Evolutionary conservation across 139 green algal genomes (phyloP), one percentile per base, ranked within the genome.

Genomic region (Ettlia oleoabundans): DNA sequence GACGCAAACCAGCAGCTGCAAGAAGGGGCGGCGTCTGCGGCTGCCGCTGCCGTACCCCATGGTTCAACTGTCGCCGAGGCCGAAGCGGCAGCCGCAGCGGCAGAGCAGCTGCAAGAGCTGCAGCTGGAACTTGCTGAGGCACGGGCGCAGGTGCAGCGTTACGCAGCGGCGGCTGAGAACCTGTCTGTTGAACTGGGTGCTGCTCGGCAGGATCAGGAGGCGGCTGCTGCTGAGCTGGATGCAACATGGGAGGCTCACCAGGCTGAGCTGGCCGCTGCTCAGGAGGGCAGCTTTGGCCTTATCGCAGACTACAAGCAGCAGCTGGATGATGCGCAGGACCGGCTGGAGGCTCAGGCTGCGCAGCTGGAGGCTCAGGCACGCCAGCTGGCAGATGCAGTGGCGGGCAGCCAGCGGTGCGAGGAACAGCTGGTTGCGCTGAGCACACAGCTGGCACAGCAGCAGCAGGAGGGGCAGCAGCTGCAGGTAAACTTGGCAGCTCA

Each of bases 371-470:
- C 42, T 38, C 40, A 63, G n/a, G 78, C 78, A 6, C 40, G 26
- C 1, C 9, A 33, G 51, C 58, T 62, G 63, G 78, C 15, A 19
- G 69, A 63, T 0, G 62, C 38, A n/a, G 43, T 26, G 76, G 61
- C 32, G 28, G 61, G 40, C 40, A 37, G 21, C n/a, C 40, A 42
- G 40, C 58, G 61, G 2, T 41, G 7, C 5, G 76, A 82, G 76
- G 76, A 73, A 41, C 76, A 82, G 76, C 53, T 84, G 26, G 78
- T 84, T 2, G 78, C 68, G 37, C 62, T 84, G n/a, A 63, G 35
- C 30, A 74, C 78, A 0, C 78, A 84, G 78, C 69, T 84, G 78
- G 78, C 78, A 15, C 26, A 76, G 53, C 68, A 75, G 62, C 62
- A 84, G 52, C 52, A 68, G 2, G 62, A 62, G 5, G 64, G n/a